phyloP scores from a whole-genome alignment of 2,329 filamentous ascomycete genomes.

The Trichoderma harzianum region DNA sequence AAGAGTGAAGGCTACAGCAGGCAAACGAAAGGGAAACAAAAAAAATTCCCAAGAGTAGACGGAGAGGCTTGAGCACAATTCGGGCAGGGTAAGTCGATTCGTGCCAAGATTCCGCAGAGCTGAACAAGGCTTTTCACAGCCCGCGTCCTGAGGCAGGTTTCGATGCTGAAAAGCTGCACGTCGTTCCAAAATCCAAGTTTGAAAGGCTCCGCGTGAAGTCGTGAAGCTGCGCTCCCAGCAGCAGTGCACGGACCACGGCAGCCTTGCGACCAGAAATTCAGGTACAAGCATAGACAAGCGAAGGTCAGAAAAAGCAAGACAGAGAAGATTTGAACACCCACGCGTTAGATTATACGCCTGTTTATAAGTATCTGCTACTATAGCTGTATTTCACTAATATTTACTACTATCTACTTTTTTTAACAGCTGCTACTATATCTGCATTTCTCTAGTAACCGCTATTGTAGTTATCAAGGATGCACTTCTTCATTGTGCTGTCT shows the following conservation, averaged over 20 bases:
- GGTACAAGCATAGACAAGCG: not conserved
- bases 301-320: too few species aligned
- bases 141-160: not conserved
- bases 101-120: not conserved
- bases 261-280: conserved; percentile 3
- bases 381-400: too few species aligned
- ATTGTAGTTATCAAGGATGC: too few species aligned
- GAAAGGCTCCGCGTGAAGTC: conserved; percentile 17
- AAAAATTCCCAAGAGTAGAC: not conserved
- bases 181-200: not conserved
- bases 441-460: too few species aligned
- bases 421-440: too few species aligned
- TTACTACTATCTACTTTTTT: too few species aligned
- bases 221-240: conserved; percentile 16
- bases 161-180: conserved; percentile 3
- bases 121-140: not conserved
- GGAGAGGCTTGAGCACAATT: not conserved
- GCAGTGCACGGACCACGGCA: conserved; percentile 17
- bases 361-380: too few species aligned
- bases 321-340: too few species aligned
- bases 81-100: not conserved
- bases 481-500: too few species aligned
- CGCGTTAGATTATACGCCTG: too few species aligned
- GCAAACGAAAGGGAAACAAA: conserved; percentile 7
- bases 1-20: conserved; percentile 3